Percentiles rank a stretch among this genome's conserved stretches.
These are phyloP conservation scores for Silene noctiflora DNA, from an alignment of 179 eudicot genomes.

Conservation along the genomic window DNA sequence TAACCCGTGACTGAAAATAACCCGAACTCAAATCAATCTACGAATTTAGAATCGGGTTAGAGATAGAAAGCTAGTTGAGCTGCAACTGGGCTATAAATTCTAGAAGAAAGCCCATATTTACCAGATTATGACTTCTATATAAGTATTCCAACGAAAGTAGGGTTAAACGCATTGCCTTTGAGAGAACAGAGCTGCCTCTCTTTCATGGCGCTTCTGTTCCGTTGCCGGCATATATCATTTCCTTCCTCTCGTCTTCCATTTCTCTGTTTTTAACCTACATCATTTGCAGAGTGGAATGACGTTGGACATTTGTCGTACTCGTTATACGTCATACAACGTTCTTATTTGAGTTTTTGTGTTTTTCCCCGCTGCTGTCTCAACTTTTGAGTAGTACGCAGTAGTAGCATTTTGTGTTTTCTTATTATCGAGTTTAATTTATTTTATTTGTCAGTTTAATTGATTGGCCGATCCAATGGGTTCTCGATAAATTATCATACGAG, in stretches of 20 bases:
- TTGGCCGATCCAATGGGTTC: slow-evolving; percentile 25
- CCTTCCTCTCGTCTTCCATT: neutral
- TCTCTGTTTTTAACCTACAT: neutral
- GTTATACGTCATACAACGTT: too few relatives aligned
- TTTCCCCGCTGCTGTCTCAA: too few relatives aligned
- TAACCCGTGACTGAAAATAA: too few relatives aligned
- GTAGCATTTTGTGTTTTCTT: too few relatives aligned
- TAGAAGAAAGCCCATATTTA: neutral
- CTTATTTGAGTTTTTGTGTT: too few relatives aligned
- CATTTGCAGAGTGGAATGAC: neutral
- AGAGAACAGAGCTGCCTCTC: slow-evolving; percentile 10
- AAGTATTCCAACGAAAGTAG: neutral
- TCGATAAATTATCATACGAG: neutral
- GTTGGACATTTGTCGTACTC: neutral
- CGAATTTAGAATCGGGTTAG: too few relatives aligned
- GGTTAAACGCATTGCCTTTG: slow-evolving; percentile 5
- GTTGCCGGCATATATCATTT: slow-evolving; percentile 14
- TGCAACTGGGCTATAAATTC: neutral
- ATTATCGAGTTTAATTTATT: neutral
- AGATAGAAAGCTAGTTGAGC: neutral
- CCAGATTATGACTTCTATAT: neutral
- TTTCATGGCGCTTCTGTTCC: neutral
- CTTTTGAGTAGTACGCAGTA: too few relatives aligned
- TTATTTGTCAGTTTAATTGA: neutral
- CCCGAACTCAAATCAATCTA: too few relatives aligned